These are phyloP conservation scores for Globisporangium nunn DNA, from an alignment of 352 stramenopile genomes.

Conservation along the genomic window DNA sequence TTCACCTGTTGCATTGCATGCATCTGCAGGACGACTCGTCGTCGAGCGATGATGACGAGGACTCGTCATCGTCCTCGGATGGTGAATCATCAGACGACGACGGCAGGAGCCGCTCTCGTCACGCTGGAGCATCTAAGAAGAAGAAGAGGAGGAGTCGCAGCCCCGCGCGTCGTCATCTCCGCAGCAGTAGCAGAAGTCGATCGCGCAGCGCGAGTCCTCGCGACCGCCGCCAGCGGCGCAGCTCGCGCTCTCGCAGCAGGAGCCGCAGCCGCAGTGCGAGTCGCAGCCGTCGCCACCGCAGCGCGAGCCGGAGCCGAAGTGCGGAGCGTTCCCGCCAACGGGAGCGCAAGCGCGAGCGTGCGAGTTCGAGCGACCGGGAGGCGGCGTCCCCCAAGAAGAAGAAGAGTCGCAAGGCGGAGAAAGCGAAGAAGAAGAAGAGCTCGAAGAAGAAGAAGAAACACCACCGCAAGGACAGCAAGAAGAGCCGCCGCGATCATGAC, in stretches of 20 bases:
- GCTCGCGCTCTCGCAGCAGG: not conserved
- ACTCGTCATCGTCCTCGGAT: conserved; percentile 4
- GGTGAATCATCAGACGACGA: conserved; percentile 2
- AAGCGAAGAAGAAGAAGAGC: conserved; percentile 23
- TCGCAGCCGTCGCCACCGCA: conserved; percentile 9
- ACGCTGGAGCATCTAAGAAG: not conserved
- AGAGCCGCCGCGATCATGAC: conserved; percentile 20
- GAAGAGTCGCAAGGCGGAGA: conserved; percentile 21
- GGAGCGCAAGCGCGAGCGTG: not conserved
- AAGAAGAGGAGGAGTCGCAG: conserved; percentile 15
- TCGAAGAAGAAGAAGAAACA: conserved; percentile 42
- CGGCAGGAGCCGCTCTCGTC: conserved; percentile 4
- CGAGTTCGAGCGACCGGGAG: not conserved
- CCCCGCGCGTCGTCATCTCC: not conserved
- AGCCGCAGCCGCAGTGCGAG: conserved; percentile 11
- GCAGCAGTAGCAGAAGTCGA: conserved; percentile 3
- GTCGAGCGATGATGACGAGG: conserved; percentile 26
- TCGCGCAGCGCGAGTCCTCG: conserved; percentile 11
- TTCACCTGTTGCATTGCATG: not conserved
- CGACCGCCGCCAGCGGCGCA: not conserved
- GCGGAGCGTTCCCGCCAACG: not conserved
- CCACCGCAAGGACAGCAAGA: conserved; percentile 31
- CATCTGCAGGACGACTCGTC: conserved; percentile 19
- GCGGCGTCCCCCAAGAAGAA: conserved; percentile 14
- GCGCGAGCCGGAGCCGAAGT: conserved; percentile 6